Evolutionary conservation across 257 asterid species (phyloP), one percentile per base, ranked within the genome.

Genomic region (Salvia miltiorrhiza): DNA sequence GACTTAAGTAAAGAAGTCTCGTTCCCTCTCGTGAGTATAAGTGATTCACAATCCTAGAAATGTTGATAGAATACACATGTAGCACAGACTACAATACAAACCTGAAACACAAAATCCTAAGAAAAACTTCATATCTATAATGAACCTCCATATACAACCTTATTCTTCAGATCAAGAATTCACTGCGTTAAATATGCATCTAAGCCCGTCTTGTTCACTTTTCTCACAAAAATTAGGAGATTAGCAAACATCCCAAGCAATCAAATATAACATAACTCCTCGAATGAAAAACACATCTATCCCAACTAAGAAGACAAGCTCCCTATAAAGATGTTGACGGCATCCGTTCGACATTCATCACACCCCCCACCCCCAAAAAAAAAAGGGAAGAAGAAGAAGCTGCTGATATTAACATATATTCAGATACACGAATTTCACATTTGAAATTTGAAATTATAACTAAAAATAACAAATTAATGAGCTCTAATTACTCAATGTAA

Each of bases 241-340:
- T 60, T 48, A 45, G 17, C 14, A 4, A 52, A 23, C 50, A 14
- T 24, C 64, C 12, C 24, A 21, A 17, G 35, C 11, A 50, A 8
- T 41, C 14, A 63, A 47, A 20, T 20, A 55, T 2, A 28, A 13
- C 39, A 37, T 45, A 3, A 14, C 2, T 30, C 65, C 65, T 19
- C 9, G 33, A 70, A 60, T 4, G 30, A 57, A 41, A 62, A 30
- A 6, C 55, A 67, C 50, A 65, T 20, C 64, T 14, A 45, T 68
- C 33, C 43, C 20, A 41, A 28, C 17, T 62, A 41, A 39, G 11
- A 28, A 50, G 65, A 35, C 59, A 59, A 56, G 14, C 41, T 55
- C 19, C 4, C 44, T 20, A 35, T 6, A 47, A 10, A 20, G 47
- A 57, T 35, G 33, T 12, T 10, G 60, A 9, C 20, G 23, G 53